Percentiles rank a stretch among this genome's conserved stretches.
These are phyloP conservation scores for Leucosporidium creatinivorum DNA, from an alignment of 768 basidiomycete species.

Conservation along the genomic window DNA sequence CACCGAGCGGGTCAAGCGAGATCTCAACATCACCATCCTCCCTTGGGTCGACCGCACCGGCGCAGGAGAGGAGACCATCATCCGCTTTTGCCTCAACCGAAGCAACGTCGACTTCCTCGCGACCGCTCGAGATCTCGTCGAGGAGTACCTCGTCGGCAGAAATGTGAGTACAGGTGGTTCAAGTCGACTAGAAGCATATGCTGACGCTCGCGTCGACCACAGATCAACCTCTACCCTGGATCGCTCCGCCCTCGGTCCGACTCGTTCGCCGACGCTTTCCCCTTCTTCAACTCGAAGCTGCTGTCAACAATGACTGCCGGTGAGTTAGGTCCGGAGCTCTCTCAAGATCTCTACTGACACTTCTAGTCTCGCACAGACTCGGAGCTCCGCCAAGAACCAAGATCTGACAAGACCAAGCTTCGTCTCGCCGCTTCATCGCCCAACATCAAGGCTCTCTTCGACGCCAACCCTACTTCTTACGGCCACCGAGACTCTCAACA, in stretches of 20 bases:
- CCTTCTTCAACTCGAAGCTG: slow-evolving; percentile 92
- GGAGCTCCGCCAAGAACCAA: slow-evolving; percentile 7
- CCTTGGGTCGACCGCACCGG: slow-evolving; percentile 59
- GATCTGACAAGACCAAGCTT: slow-evolving; percentile 50
- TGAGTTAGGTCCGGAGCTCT: slow-evolving; percentile 51
- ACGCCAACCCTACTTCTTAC: slow-evolving; percentile 38
- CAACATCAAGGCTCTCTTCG: slow-evolving; percentile 89
- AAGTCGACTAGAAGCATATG: neutral
- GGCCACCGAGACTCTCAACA: neutral
- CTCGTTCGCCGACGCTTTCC: slow-evolving; percentile 90
- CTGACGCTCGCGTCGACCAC: slow-evolving; percentile 1
- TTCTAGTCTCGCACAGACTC: slow-evolving; percentile 39
- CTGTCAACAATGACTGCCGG: slow-evolving; percentile 52
- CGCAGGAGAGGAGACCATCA: slow-evolving; percentile 63
- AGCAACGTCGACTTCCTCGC: slow-evolving; percentile 89
- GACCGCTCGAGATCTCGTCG: slow-evolving; percentile 82
- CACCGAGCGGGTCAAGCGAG: slow-evolving; percentile 83
- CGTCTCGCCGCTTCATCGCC: slow-evolving; percentile 83
- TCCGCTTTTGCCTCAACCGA: slow-evolving; percentile 92
- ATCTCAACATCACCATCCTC: slow-evolving; percentile 81
- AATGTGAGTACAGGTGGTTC: slow-evolving; percentile 59
- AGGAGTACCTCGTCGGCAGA: slow-evolving; percentile 78
- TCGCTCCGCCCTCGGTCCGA: slow-evolving; percentile 69
- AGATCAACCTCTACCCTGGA: slow-evolving; percentile 38
- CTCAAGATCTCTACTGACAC: slow-evolving; percentile 31